Base-by-base conservation (phyloP, 2,329 filamentous ascomycete genomes). In the Coniella lustricola region DNA sequence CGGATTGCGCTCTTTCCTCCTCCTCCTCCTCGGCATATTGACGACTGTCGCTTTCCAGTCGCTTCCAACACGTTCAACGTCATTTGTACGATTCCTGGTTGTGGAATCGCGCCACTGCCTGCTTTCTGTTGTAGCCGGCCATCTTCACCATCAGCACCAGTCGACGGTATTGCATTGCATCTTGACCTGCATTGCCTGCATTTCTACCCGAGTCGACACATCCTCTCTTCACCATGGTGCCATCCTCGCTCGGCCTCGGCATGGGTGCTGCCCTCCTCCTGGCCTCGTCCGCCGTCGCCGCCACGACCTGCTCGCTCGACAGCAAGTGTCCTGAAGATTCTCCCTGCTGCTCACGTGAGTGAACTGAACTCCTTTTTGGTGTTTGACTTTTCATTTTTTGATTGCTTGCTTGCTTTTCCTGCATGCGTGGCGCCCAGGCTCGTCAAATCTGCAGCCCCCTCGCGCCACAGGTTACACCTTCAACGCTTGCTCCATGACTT, bases 311-410 rank as follows among this genome's bases (percentile, higher is more conserved):
- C 62, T 67, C 69, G 10, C 60, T 76, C 16, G 62, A 63, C 37
- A 68, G 71, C 52, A 79, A 82, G 55, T 95, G 90, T 63, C 87
- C 89, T 8, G 64, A 83, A 60, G 75, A 79, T 38, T 69, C 78
- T n/a, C 87, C 85, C 25, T 90, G 87, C 71, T 90, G 87, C 66
- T 89, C 85, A 50, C 84, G 86, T 90, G 73, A 73, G 84, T 80
- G n/a, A n/a, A n/a, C n/a, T n/a, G n/a, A n/a, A n/a, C n/a, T n/a
- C n/a, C n/a, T n/a, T n/a, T n/a, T n/a, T n/a, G n/a, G n/a, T n/a
- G n/a, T n/a, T n/a, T n/a, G 32, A 14, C 32, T 20, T 3, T 7
- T 4, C 16, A 18, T 10, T 14, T 12, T 25, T 25, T 25, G 4
- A 13, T 46, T 31, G 34, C 10, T 3, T 20, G 21, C 20, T 17